Conservation (phyloP, 164 flowering plant species). For the Protea cynaroides region DNA sequence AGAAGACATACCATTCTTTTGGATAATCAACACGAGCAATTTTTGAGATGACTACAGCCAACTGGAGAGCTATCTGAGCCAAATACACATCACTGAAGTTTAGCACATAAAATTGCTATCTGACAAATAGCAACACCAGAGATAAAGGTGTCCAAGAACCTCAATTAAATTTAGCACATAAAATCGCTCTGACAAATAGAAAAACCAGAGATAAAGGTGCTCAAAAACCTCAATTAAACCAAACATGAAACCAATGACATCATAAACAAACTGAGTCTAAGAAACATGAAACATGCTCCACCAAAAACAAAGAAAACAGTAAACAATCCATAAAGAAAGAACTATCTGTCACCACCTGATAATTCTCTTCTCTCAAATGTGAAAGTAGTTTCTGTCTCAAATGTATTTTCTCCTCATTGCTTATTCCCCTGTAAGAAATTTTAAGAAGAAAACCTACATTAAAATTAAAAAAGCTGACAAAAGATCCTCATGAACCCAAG, state of each 20-base stretch:
- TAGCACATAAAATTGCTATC: not conserved
- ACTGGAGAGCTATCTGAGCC: conserved; percentile 68
- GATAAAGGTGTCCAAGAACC: not conserved
- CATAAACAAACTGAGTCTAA: not conserved
- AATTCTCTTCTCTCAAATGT: conserved; percentile 78
- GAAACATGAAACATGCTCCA: not conserved
- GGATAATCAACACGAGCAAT: conserved; percentile 99
- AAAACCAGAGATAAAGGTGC: not conserved
- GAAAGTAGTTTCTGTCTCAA: conserved; percentile 66
- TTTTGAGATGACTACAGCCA: conserved; percentile 88
- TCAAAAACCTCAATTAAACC: not conserved
- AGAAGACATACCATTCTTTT: conserved; percentile 66
- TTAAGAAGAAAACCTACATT: not conserved
- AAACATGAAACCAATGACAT: not conserved
- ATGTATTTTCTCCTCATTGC: conserved; percentile 82
- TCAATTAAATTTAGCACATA: not conserved
- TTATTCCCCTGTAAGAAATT: conserved; percentile 60
- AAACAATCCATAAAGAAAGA: not conserved
- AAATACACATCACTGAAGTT: conserved; percentile 5
- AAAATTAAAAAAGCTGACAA: not conserved
- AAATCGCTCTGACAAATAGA: not conserved
- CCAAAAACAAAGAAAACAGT: not conserved
- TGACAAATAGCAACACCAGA: not conserved
- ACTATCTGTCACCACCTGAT: conserved; percentile 47
- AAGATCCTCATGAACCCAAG: too few relatives aligned